Evolutionary conservation across 1,139 yeast species (phyloP), one percentile per base, ranked within the genome.

Genomic region (Candida gigantensis): DNA sequence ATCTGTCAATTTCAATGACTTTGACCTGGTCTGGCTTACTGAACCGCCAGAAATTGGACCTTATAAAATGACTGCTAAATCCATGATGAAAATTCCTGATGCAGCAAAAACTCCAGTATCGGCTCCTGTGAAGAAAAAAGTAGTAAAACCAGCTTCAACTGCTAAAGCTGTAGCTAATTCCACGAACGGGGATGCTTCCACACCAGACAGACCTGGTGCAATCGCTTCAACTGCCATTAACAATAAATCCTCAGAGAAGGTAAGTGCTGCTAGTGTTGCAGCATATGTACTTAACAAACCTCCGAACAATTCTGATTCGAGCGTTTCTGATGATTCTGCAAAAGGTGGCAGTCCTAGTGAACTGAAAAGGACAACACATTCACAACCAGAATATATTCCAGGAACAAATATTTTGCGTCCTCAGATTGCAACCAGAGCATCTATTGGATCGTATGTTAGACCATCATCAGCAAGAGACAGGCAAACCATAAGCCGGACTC

Each of bases 31-130:
- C 18, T 92, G 98, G 97, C 63, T 66, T 23, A 58, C 62, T 0
- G 66, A 71, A 2, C 87, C 89, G 3, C 98, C 98, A 1, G 82
- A 78, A 48, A 61, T 89, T 27, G 80, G 82, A 10, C 96, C 97
- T 0, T 71, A 69, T 41, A 66, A 72, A 43, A 69, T 76, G 68
- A 68, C 70, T 31, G 81, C 81, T 4, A 72, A 72, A 47, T 65
- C 79, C 2, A 77, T 77, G 83, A 69, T 72, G 66, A 74, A 75
- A 34, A 58, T 75, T 14, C 81, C 81, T 0, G 75, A 68, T 37
- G 44, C 68, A 30, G 49, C 52, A 10, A 64, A 62, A 36, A 41
- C 61, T 5, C 44, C 52, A 2, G 49, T 60, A 5, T 49, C 51
- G n/a, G 46, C 50, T 8, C 50, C 37, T 4, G 36, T 46, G 3